Evolutionary conservation across 176 grass and related monocot species (phyloP).

Genomic region (Triticum turgidum): DNA sequence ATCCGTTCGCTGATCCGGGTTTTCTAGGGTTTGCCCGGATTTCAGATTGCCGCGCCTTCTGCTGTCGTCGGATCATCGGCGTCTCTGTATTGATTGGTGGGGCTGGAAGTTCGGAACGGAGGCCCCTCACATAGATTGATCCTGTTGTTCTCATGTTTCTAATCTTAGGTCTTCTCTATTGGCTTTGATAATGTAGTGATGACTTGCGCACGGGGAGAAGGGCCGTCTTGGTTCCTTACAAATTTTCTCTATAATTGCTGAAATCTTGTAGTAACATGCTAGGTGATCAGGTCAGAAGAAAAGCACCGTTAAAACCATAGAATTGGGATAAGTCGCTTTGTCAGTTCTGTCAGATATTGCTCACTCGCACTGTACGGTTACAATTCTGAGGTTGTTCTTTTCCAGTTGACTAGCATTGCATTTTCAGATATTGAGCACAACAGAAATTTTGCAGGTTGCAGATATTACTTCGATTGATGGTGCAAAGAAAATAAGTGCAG

Average conservation of each 20-base stretch:
- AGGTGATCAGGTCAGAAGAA: neutral
- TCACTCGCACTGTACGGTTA: neutral
- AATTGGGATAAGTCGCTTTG: neutral
- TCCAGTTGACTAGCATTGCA: neutral
- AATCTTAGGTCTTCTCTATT: neutral
- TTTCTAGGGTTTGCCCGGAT: neutral
- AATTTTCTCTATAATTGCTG: neutral
- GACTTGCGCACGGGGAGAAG: neutral
- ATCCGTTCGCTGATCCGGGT: neutral
- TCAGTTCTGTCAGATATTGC: neutral
- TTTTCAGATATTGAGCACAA: conserved; percentile 4
- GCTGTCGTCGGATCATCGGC: neutral
- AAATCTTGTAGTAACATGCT: neutral
- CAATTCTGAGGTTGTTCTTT: neutral
- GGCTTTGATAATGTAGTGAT: neutral
- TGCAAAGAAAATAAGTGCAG: neutral
- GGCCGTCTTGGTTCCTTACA: neutral
- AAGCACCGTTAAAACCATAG: neutral
- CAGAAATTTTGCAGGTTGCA: conserved; percentile 16
- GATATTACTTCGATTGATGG: conserved; percentile 16
- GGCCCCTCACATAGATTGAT: neutral
- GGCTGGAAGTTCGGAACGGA: neutral
- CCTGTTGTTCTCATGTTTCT: neutral
- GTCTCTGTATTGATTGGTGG: neutral
- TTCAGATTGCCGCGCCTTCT: neutral